Evolutionary conservation across 2,329 filamentous ascomycete genomes (phyloP), one percentile per base, ranked within the genome.

Genomic region (Cadophora malorum): DNA sequence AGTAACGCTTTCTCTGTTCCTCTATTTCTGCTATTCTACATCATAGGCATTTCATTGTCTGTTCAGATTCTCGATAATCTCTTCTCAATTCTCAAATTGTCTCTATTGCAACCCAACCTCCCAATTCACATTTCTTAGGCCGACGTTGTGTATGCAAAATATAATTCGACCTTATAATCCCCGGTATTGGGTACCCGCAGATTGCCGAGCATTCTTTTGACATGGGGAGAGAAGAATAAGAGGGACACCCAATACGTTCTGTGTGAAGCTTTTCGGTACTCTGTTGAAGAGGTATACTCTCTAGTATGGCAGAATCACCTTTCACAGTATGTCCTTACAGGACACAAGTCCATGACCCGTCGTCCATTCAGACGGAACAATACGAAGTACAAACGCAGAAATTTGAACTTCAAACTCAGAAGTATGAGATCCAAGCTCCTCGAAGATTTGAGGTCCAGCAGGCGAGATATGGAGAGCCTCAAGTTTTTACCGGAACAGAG

Each of bases 251-350:
- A 69, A 71, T 66, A 68, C 67, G 66, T 64, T 67, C 63, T 38
- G 62, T 56, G 64, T 67, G 60, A 70, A 60, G 21, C 66, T 71
- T 53, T 66, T 67, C 45, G 56, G 49, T 69, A 67, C 61, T 69
- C 68, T 72, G 66, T 64, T 68, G 58, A 75, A 52, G 67, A 72
- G 67, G 62, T 70, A 72, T 53, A 69, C 47, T 71, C 65, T 70
- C 68, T 64, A 75, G 70, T 74, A 77, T 75, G 75, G 74, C 73
- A 68, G 65, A 73, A 65, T 62, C 75, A 31, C 49, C 63, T 50
- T 67, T 77, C 72, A 75, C 76, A 66, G 74, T 70, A 67, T 76
- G 75, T 75, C 75, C 75, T 62, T 72, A 74, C 61, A 69, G 75
- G 71, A 68, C 69, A 52, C 71, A 69, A 56, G 70, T 74, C 67